phyloP scores from a whole-genome alignment of 2,329 filamentous ascomycete species.

The Fusarium tjaetaba region DNA sequence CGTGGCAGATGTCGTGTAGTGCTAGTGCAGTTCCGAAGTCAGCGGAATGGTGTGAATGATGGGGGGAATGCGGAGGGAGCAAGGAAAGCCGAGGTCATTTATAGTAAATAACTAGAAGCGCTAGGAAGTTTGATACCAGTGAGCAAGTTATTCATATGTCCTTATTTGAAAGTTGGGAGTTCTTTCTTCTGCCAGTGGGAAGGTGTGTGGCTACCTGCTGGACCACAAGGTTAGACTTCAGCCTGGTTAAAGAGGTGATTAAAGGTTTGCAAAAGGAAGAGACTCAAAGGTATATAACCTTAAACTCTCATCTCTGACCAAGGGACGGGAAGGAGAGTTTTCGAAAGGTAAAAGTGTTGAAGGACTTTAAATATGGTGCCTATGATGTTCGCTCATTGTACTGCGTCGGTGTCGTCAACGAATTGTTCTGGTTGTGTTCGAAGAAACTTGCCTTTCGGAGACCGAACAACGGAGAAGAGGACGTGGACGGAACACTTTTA shows the following conservation, averaged over 20 bases:
- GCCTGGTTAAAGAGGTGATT: no score
- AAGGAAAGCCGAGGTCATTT: neutral
- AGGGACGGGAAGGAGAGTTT: rapidly evolving
- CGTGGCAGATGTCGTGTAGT: neutral
- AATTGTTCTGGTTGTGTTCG: neutral
- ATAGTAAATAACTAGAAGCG: no score
- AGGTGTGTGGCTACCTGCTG: neutral
- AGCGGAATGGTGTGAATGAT: neutral
- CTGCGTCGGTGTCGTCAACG: rapidly evolving
- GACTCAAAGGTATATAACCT: neutral
- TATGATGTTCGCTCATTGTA: neutral
- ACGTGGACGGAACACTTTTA: neutral
- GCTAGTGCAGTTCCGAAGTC: neutral
- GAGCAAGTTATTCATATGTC: no score
- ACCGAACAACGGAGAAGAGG: neutral
- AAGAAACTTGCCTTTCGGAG: neutral
- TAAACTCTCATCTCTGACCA: neutral
- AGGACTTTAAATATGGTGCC: no score
- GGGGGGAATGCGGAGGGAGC: neutral
- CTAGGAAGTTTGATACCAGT: neutral
- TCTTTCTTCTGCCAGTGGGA: no score
- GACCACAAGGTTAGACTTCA: neutral
- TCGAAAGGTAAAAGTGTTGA: neutral
- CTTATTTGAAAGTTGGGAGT: neutral
- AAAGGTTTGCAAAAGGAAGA: neutral